A percentile compares a stretch with the other conserved stretches of the same genome.
phyloP scores from a whole-genome alignment of 768 basidiomycete species.

The Kwoniella newhampshirensis region DNA sequence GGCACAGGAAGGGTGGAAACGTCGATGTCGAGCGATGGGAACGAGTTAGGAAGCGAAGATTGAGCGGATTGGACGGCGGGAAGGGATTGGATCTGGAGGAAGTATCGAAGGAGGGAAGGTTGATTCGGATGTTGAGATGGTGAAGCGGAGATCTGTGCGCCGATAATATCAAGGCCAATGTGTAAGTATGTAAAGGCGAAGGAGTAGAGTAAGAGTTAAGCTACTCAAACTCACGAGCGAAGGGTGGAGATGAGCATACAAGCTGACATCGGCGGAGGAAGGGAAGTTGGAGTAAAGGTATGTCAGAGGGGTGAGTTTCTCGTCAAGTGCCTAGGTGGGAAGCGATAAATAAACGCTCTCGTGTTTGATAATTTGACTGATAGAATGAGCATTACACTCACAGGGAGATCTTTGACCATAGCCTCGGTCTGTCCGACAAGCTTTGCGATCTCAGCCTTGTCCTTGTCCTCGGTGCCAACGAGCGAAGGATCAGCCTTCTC shows the following conservation, averaged over 20 bases:
- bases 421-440: conserved; percentile 33
- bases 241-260: conserved; percentile 87
- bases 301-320: conserved; percentile 70
- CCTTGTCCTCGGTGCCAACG: conserved; percentile 43
- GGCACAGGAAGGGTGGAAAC: conserved; percentile 70
- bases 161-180: not conserved
- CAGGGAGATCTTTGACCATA: conserved; percentile 40
- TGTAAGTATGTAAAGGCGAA: not conserved
- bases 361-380: not conserved
- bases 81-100: conserved; percentile 84
- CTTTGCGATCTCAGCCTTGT: conserved; percentile 40
- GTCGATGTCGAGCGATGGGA: conserved; percentile 65
- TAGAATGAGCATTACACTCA: conserved; percentile 21
- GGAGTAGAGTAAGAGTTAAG: not conserved
- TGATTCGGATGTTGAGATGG: conserved; percentile 74
- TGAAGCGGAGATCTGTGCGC: conserved; percentile 54
- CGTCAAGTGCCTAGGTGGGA: conserved; percentile 68
- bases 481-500: conserved; percentile 42
- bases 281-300: conserved; percentile 81
- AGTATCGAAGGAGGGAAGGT: conserved; percentile 86
- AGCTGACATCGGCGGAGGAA: conserved; percentile 83
- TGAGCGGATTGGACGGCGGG: conserved; percentile 63
- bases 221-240: conserved; percentile 66
- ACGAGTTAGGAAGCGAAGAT: conserved; percentile 53
- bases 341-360: too few species aligned